Conservation (phyloP, 495 filamentous ascomycete species). For the Lasiosphaeria ovina region DNA sequence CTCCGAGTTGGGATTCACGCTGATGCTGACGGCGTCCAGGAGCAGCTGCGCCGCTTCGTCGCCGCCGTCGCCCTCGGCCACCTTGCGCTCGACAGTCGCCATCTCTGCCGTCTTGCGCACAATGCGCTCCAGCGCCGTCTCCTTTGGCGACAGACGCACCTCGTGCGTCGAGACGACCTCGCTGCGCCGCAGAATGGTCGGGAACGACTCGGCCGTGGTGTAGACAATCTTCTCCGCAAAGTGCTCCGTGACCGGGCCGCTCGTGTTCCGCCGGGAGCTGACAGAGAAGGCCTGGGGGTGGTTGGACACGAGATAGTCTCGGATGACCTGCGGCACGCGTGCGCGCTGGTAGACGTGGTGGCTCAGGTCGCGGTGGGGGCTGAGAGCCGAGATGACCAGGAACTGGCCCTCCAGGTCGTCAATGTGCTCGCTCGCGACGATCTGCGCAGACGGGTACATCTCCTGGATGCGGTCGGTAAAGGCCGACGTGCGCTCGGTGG, state of each 20-base stretch:
- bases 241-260: constrained; percentile 63
- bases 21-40: constrained; percentile 69
- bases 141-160: constrained; percentile 66
- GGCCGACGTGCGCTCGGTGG: constrained; percentile 69
- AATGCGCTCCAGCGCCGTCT: constrained; percentile 89
- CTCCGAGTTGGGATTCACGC: constrained; percentile 65
- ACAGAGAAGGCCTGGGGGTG: constrained; percentile 71
- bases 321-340: constrained; percentile 74
- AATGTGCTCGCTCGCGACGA: constrained; percentile 66
- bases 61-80: constrained; percentile 70
- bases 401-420: constrained; percentile 90
- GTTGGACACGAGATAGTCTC: constrained; percentile 79
- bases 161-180: constrained; percentile 72
- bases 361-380: constrained; percentile 72
- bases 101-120: constrained; percentile 88
- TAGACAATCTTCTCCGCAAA: constrained; percentile 86
- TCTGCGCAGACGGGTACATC: constrained; percentile 83
- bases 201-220: constrained; percentile 81
- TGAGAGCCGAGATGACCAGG: constrained; percentile 77
- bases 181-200: constrained; percentile 83
- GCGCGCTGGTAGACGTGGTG: constrained; percentile 88
- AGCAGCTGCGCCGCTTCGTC: constrained; percentile 57
- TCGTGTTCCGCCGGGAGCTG: constrained; percentile 64
- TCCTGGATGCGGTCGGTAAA: constrained; percentile 94
- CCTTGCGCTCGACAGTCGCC: constrained; percentile 65